Evolutionary conservation across 1,139 yeast species (phyloP), one percentile per base, ranked within the genome.

Genomic region (Oligophagozyma castellii): DNA sequence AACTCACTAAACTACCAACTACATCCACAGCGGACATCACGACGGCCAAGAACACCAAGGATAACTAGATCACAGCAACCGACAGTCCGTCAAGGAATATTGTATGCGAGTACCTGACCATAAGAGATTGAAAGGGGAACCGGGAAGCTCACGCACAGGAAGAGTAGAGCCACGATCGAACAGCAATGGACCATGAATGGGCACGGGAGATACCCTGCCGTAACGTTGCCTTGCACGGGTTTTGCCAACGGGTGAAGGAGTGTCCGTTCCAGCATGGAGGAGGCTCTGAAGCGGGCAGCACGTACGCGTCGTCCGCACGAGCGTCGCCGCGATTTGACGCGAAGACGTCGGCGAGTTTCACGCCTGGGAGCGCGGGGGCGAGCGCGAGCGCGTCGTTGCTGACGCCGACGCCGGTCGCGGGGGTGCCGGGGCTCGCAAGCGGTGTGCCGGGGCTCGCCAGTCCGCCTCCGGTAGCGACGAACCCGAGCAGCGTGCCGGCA

Each of bases 171-270:
- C n/a, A n/a, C n/a, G n/a, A n/a, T n/a, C n/a, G n/a, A n/a, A n/a
- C n/a, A n/a, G n/a, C n/a, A n/a, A 33, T 44, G 28, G 53, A 48
- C 29, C 44, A 51, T 31, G 70, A 65, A 15, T 65, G 71, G 62
- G 86, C 92, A 5, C 74, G 70, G 53, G 81, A 76, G 41, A 76
- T 83, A 22, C 84, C 79, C 35, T 83, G 95, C 56, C 68, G 89
- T 51, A 83, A 83, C 49, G 74, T 83, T 34, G 69, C 76, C 30
- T 80, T 81, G 27, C 84, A 81, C 56, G 95, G 95, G 6, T 81
- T 69, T 46, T 84, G 95, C 61, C 81, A 81, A 53, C 83, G 70
- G 56, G 89, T 80, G 42, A 79, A 79, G 43, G 83, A 81, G 47
- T 83, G 95, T 51, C 79, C 78, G 3, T 83, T 81, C 51, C 73